Evolutionary conservation across 1,284 basidiomycete genomes (phyloP), one percentile per base, ranked within the genome.

Genomic region (Cryptococcus wingfieldii): DNA sequence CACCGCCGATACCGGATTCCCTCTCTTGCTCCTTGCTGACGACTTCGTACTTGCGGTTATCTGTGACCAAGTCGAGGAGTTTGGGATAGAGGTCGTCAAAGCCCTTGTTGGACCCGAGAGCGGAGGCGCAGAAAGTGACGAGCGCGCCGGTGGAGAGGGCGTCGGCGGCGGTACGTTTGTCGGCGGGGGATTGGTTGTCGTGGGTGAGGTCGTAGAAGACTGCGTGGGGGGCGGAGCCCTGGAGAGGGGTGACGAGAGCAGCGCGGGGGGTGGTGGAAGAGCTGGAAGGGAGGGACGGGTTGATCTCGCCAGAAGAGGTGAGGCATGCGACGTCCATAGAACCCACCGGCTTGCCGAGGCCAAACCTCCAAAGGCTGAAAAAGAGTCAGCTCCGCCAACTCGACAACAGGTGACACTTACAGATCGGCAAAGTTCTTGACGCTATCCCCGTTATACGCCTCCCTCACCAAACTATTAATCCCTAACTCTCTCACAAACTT

Each of bases 41-140:
- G 80, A 79, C 68, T 63, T 89, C 86, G 70, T 97, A 97, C 65
- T 78, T 75, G 59, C 91, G 80, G 66, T 83, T 86, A 75, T 97
- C 93, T 13, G 79, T 80, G 14, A 97, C 94, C 38, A 97, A 80
- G 72, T 95, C 84, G 42, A 97, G 77, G 18, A 94, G 77, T 72
- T 90, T 91, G 5, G 93, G 92, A 71, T 96, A 96, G n/a, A 97
- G 77, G 67, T 97, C 93, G 70, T 97, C 93, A 68, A 94, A 95
- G 37, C 93, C 93, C 75, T 96, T 95, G 64, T 91, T 91, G 6
- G 90, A 93, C 1, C 92, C 93, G 47, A 89, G 83, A 5, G 89
- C 93, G 16, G 85, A 89, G 69, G 84, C 85, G 47, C 87, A 87
- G 77, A 96, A 96, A 0, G 91, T 84, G 16, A 89, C 87, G 14